These are phyloP conservation scores for Erythrophleum fordii DNA, from an alignment of 306 rosid genomes.

Conservation along the genomic window DNA sequence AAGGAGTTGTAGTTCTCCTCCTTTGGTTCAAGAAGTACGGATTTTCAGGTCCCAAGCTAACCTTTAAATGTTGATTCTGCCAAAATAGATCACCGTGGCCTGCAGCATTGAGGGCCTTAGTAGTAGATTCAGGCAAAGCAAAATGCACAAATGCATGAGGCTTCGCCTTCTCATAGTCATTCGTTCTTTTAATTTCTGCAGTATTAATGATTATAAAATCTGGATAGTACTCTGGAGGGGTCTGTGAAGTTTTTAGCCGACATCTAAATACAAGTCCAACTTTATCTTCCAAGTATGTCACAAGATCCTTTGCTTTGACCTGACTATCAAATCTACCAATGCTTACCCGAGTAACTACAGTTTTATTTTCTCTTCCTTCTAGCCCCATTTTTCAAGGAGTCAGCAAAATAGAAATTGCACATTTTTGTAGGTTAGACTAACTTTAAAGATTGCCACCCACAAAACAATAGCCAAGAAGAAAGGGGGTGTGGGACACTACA, in stretches of 20 bases:
- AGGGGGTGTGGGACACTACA: not conserved
- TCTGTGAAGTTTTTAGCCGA: conserved; percentile 67
- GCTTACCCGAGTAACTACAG: conserved; percentile 62
- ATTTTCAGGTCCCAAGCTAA: conserved; percentile 59
- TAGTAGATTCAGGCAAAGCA: conserved; percentile 38
- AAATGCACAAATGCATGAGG: conserved; percentile 84
- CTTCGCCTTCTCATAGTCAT: conserved; percentile 43
- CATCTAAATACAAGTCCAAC: conserved; percentile 64
- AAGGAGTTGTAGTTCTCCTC: conserved; percentile 58
- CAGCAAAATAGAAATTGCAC: not conserved
- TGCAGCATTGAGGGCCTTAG: conserved; percentile 44
- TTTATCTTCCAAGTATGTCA: conserved; percentile 48
- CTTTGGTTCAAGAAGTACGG: conserved; percentile 53
- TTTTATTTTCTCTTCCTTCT: conserved; percentile 35
- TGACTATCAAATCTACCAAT: conserved; percentile 60
- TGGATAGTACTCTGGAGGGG: conserved; percentile 66
- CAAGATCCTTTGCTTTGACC: conserved; percentile 54
- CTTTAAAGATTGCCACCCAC: not conserved
- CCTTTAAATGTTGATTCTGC: conserved; percentile 49
- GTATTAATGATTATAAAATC: conserved; percentile 40
- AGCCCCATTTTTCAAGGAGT: conserved; percentile 45
- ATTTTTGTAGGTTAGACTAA: not conserved
- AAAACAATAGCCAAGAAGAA: not conserved
- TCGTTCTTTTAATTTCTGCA: conserved; percentile 20
- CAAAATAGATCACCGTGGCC: conserved; percentile 45